Conservation (phyloP, 306 rosid species). For the Carpinus fangiana region DNA sequence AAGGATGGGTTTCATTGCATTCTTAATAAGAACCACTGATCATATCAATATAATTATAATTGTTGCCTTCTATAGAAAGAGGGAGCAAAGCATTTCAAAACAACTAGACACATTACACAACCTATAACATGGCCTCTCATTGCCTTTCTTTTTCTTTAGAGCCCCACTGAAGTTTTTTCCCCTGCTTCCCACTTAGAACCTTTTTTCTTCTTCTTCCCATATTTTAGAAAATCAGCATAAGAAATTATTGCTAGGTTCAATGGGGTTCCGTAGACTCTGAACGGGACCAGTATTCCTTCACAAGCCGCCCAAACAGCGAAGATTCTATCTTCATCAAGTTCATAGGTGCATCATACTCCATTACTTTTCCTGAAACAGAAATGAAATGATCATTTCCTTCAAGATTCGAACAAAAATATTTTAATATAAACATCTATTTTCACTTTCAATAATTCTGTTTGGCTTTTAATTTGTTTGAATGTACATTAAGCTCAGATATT, state of each 20-base stretch:
- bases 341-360: slow-evolving; percentile 82
- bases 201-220: background rate
- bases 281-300: slow-evolving; percentile 92
- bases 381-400: background rate
- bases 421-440: background rate
- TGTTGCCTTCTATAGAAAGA: background rate
- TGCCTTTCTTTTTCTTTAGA: background rate
- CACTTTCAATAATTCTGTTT: background rate
- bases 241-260: slow-evolving; percentile 22
- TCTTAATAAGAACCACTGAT: too few species aligned
- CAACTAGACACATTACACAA: background rate
- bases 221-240: background rate
- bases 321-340: slow-evolving; percentile 74
- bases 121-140: background rate
- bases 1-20: background rate
- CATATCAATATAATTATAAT: background rate
- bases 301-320: slow-evolving; percentile 77
- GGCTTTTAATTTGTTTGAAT: background rate
- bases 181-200: background rate
- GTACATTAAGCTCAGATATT: background rate
- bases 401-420: background rate
- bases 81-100: background rate
- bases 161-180: background rate
- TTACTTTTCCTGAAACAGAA: slow-evolving; percentile 60
- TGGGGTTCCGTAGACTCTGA: slow-evolving; percentile 59